Base-by-base conservation (phyloP, 345 rosid species). In the Cardiospermum halicacabum region DNA sequence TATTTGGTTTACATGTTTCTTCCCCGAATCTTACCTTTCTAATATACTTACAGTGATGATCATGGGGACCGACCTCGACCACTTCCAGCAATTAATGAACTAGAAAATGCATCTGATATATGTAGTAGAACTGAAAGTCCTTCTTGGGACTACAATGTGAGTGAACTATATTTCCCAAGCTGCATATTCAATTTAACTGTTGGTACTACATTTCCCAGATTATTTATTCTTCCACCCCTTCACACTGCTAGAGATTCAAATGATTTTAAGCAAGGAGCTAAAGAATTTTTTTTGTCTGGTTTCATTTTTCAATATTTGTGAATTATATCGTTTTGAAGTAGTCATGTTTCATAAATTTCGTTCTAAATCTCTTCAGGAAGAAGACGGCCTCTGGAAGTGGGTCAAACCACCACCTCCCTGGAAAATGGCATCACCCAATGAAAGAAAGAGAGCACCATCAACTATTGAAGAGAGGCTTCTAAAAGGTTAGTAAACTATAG, bases 1-100 rank as follows among this genome's bases (percentile, higher is more conserved):
- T 62, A 9, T 53, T 68, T 69, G 8, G 15, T 27, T 16, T 48
- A 0, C 1, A 30, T 53, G 12, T 36, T 34, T 13, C 22, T 12
- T 37, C n/a, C 3, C 3, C 30, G 7, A 42, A 43, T 39, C n/a
- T 7, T 48, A 13, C 11, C 49, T 11, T 21, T 53, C 36, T 30
- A 32, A 40, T 45, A n/a, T n/a, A n/a, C n/a, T 45, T 48, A 25
- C 66, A 82, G 86, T 57, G 86, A 84, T 67, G 84, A 73, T 28
- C 82, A 69, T 69, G 89, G 92, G 7, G 92, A 86, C 67, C 79
- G 69, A 28, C 86, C 85, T 2, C 73, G 87, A 60, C 75, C 84
- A 60, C 58, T 86, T 67, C 89, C 87, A 0, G 56, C 16, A 10
- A 70, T 86, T 39, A 50, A 70, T 28, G 92, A 86, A 67, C 40